phyloP scores from a whole-genome alignment of 2,329 filamentous ascomycete genomes.

The Penicillium psychrosexuale region DNA sequence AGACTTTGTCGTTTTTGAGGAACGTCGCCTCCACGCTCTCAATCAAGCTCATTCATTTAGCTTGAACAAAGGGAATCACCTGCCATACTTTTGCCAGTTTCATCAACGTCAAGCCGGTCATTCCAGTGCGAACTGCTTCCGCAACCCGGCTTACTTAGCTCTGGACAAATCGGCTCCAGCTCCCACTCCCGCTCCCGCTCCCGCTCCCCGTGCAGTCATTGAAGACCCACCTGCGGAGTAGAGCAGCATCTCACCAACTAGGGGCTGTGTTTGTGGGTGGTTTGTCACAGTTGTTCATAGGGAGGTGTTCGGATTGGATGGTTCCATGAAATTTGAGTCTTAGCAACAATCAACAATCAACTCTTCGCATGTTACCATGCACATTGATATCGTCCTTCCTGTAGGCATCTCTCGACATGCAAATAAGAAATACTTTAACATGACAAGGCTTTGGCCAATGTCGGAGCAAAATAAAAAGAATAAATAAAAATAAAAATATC shows the following conservation, averaged over 20 bases:
- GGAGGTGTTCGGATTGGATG: not conserved
- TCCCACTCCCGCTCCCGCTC: not conserved
- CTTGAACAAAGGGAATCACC: no score
- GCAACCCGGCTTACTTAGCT: not conserved
- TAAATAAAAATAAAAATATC: no score
- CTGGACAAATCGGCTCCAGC: not conserved
- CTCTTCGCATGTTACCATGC: not conserved
- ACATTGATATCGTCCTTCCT: not conserved
- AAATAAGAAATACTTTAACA: no score
- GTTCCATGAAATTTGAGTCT: not conserved
- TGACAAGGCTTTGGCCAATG: not conserved
- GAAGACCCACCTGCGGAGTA: not conserved
- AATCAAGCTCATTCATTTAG: not conserved
- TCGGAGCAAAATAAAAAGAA: no score
- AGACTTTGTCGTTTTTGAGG: not conserved
- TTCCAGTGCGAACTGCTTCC: not conserved
- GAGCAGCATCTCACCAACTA: not conserved
- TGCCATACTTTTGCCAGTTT: not conserved
- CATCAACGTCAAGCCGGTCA: not conserved
- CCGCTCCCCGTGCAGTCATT: not conserved
- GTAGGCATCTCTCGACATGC: accelerated
- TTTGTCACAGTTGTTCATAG: not conserved
- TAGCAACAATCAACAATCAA: not conserved
- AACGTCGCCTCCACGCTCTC: not conserved
- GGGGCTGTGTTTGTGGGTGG: not conserved